phyloP scores from a whole-genome alignment of 2,329 filamentous ascomycete species.

The Cephalotrichum gorgonifer region DNA sequence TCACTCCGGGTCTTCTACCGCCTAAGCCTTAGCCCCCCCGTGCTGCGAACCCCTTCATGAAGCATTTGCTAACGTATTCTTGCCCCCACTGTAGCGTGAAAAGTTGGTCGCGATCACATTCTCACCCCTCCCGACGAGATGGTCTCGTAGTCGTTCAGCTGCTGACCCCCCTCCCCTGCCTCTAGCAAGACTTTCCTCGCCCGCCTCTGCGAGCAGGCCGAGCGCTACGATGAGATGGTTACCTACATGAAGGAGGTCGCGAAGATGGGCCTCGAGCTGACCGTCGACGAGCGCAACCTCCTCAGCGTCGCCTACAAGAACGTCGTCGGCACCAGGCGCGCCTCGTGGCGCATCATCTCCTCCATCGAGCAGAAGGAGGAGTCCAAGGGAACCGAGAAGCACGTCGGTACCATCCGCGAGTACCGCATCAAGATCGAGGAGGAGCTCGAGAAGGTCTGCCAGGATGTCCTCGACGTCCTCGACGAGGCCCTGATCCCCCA shows the following conservation, averaged over 20 bases:
- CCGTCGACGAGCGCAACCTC: slow-evolving; percentile 96
- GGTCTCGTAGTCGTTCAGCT: not conserved
- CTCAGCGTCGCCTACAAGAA: slow-evolving; percentile 99
- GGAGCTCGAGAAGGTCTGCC: slow-evolving; percentile 95
- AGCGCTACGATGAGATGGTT: slow-evolving; percentile 99
- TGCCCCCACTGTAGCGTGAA: slow-evolving; percentile 50
- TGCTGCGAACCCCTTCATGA: slow-evolving; percentile 3
- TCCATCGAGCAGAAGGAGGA: slow-evolving; percentile 99
- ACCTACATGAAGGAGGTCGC: slow-evolving; percentile 99
- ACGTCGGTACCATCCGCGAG: slow-evolving; percentile 86
- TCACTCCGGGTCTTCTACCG: not conserved
- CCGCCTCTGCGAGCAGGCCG: slow-evolving; percentile 99
- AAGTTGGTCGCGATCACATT: slow-evolving; percentile 41
- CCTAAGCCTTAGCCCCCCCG: not conserved
- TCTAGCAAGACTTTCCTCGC: slow-evolving; percentile 98
- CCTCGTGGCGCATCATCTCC: slow-evolving; percentile 98
- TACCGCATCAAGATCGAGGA: slow-evolving; percentile 98
- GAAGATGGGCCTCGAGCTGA: slow-evolving; percentile 71
- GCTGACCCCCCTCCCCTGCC: not conserved
- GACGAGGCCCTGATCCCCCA: slow-evolving; percentile 91
- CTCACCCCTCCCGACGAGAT: not conserved
- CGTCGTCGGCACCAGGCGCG: slow-evolving; percentile 94
- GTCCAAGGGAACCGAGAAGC: slow-evolving; percentile 94
- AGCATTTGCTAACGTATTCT: slow-evolving; percentile 23
- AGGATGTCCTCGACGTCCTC: slow-evolving; percentile 92